A percentile compares a stretch with the other conserved stretches of the same genome.
Conservation (phyloP, 2,329 filamentous ascomycete genomes). For the Dothidotthia symphoricarpi region DNA sequence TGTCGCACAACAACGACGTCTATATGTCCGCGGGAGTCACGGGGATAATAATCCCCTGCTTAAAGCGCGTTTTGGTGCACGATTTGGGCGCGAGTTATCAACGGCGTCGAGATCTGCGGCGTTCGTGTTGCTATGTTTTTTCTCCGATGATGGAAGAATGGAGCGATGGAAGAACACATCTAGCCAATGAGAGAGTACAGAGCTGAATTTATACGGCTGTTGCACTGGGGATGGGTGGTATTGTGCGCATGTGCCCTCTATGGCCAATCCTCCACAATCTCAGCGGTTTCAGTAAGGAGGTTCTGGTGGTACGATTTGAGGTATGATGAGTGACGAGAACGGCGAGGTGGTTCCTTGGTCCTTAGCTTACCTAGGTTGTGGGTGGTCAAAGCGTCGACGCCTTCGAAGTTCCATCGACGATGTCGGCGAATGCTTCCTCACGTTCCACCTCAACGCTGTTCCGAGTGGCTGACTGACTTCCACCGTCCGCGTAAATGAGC, state of each 20-base stretch:
- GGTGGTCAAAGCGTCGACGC: constrained; percentile 12
- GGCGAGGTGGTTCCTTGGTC: constrained; percentile 1
- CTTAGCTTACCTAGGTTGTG: constrained; percentile 2
- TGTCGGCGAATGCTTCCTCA: constrained; percentile 14
- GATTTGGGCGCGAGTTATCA: constrained; percentile 9
- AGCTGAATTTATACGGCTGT: too few relatives aligned
- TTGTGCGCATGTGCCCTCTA: constrained; percentile 10
- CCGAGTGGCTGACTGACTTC: constrained; percentile 15
- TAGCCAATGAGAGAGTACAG: constrained; percentile 17
- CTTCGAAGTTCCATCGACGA: constrained; percentile 16
- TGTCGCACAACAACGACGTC: constrained; percentile 12
- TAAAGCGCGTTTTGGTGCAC: constrained; percentile 13
- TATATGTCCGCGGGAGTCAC: constrained; percentile 17
- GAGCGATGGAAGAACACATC: constrained; percentile 2
- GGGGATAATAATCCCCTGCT: constrained; percentile 14
- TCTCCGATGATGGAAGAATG: constrained; percentile 4
- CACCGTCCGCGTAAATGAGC: constrained; percentile 31
- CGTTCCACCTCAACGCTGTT: constrained; percentile 15
- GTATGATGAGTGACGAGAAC: constrained; percentile 13
- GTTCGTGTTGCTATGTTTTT: constrained; percentile 19
- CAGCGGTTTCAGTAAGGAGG: constrained; percentile 18
- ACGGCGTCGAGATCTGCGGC: constrained; percentile 24
- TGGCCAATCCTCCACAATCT: constrained; percentile 5
- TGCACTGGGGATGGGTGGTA: constrained; percentile 15
- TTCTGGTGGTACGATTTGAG: constrained; percentile 7